phyloP scores from a whole-genome alignment of 257 asterid species.

The Penstemon eatonii region DNA sequence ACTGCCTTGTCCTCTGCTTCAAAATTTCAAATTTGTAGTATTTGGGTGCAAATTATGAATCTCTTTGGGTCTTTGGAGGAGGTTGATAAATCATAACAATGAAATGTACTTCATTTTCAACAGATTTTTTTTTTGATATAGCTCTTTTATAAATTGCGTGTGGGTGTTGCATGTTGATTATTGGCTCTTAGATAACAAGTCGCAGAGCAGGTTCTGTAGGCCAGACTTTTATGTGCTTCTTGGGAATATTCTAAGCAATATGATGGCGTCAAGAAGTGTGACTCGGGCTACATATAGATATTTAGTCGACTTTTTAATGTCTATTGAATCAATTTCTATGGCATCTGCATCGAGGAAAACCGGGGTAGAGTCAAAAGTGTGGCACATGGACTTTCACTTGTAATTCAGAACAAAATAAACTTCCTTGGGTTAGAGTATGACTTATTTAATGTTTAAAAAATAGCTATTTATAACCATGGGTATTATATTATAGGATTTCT shows the following conservation, averaged over 20 bases:
- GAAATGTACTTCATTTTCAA: not conserved
- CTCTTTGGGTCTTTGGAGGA: slow-evolving; percentile 1
- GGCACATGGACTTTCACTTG: not conserved
- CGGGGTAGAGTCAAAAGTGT: not conserved
- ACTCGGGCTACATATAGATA: not conserved
- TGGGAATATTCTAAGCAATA: not conserved
- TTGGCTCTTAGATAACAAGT: not conserved
- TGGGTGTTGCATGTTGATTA: not conserved
- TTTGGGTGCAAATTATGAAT: not conserved
- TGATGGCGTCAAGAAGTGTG: not conserved
- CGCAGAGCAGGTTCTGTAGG: not conserved
- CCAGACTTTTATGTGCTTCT: not conserved
- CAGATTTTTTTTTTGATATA: not conserved
- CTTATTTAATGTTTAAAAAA: not conserved
- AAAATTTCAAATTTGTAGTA: not conserved
- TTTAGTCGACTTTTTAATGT: not conserved
- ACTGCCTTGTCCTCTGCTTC: not conserved
- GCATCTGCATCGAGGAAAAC: not conserved
- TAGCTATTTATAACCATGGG: not conserved
- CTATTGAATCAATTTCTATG: not conserved
- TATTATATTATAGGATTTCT: not conserved
- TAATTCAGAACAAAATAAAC: not conserved
- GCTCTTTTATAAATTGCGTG: not conserved
- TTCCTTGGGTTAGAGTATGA: not conserved
- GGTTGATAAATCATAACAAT: not conserved